Percentiles rank a stretch among this genome's conserved stretches.
These are phyloP conservation scores for Cystoderma amianthinum DNA, from an alignment of 768 basidiomycete genomes.

Conservation along the genomic window DNA sequence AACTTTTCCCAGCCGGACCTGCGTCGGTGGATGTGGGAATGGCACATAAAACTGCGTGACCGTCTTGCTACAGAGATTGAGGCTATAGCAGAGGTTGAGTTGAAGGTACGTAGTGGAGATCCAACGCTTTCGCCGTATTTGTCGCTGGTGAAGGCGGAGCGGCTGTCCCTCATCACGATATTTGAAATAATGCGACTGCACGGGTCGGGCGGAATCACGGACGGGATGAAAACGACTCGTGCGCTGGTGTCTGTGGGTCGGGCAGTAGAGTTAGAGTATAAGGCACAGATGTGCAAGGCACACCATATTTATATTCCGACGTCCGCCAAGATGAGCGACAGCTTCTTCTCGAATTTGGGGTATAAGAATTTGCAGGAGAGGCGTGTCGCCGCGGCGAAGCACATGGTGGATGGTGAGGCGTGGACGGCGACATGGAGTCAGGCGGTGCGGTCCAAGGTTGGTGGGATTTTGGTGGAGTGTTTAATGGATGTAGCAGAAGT, in stretches of 20 bases:
- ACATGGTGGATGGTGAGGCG: conserved; percentile 56
- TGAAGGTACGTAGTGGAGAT: background rate
- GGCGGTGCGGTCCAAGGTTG: conserved; percentile 64
- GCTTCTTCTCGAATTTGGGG: conserved; percentile 52
- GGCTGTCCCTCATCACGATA: conserved; percentile 83
- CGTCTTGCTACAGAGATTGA: conserved; percentile 46
- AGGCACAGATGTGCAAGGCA: conserved; percentile 69
- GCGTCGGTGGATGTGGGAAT: conserved; percentile 80
- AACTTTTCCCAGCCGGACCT: conserved; percentile 43
- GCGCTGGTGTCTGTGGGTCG: conserved; percentile 76
- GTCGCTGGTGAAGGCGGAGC: conserved; percentile 64
- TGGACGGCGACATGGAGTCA: conserved; percentile 88
- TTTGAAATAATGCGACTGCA: conserved; percentile 82
- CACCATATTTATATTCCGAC: conserved; percentile 48
- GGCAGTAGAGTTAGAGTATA: conserved; percentile 87
- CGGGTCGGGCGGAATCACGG: conserved; percentile 66
- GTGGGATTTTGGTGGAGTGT: conserved; percentile 75
- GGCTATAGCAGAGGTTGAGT: conserved; percentile 32
- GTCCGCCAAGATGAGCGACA: conserved; percentile 19
- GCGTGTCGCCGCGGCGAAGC: conserved; percentile 59
- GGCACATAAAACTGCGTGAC: conserved; percentile 58
- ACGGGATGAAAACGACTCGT: conserved; percentile 87
- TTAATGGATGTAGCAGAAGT: conserved; percentile 84
- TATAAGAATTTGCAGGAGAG: conserved; percentile 57
- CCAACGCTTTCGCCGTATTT: conserved; percentile 60